phyloP scores from a whole-genome alignment of 139 green algal species.

The Mesostigma viride region DNA sequence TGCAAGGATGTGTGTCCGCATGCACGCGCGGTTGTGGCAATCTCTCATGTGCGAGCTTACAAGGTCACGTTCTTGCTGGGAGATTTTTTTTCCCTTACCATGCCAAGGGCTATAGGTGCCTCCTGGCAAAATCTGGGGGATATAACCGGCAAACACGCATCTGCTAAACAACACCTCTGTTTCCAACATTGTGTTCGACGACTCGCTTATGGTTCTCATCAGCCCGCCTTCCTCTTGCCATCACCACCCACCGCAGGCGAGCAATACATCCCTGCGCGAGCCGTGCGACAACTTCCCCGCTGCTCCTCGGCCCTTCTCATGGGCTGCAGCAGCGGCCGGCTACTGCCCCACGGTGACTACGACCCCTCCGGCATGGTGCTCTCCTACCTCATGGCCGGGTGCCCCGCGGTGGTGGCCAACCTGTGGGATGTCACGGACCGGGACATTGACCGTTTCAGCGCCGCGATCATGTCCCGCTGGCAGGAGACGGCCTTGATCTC shows the following conservation, averaged over 20 bases:
- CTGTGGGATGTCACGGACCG: conserved; percentile 93
- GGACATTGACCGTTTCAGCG: conserved; percentile 82
- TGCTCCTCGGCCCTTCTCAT: conserved; percentile 68
- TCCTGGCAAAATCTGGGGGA: too few relatives aligned
- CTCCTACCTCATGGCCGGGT: conserved; percentile 65
- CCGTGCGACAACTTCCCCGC: conserved; percentile 44
- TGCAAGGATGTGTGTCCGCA: too few relatives aligned
- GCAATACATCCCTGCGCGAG: conserved; percentile 23
- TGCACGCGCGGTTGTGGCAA: too few relatives aligned
- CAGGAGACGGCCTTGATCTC: conserved; percentile 14
- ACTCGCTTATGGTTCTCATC: too few relatives aligned
- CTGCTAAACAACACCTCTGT: too few relatives aligned
- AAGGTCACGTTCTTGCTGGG: too few relatives aligned
- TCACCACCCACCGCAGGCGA: conserved; percentile 13
- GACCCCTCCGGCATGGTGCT: conserved; percentile 52
- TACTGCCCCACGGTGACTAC: conserved; percentile 44
- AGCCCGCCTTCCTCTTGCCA: background rate
- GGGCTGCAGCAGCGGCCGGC: conserved; percentile 77
- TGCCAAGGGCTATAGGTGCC: too few relatives aligned
- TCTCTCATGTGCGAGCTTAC: too few relatives aligned
- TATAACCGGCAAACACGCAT: too few relatives aligned
- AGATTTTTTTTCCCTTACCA: too few relatives aligned
- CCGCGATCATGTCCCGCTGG: conserved; percentile 53
- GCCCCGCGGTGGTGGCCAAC: conserved; percentile 67
- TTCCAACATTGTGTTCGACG: too few relatives aligned